Percentiles rank a stretch among this genome's conserved stretches.
These are phyloP conservation scores for Pythium chondricola DNA, from an alignment of 352 stramenopile genomes.

Conservation along the genomic window DNA sequence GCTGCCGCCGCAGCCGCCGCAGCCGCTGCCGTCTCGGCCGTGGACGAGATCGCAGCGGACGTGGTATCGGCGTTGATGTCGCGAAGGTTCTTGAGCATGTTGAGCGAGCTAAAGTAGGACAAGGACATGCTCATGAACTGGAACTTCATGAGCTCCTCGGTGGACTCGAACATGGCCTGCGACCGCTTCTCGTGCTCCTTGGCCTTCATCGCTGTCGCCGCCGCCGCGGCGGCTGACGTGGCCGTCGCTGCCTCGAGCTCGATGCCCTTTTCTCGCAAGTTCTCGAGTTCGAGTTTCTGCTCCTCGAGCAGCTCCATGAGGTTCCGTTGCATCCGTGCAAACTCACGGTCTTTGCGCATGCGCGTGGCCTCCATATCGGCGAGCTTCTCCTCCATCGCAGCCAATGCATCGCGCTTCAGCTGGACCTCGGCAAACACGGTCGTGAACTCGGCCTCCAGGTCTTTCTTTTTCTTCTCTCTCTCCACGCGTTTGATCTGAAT, in stretches of 20 bases:
- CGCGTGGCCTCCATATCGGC: constrained; percentile 91
- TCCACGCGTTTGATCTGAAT: constrained; percentile 91
- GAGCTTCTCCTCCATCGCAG: constrained; percentile 79
- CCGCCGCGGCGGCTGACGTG: constrained; percentile 86
- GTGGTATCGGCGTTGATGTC: constrained; percentile 94
- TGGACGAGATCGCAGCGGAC: constrained; percentile 75
- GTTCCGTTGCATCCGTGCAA: constrained; percentile 88
- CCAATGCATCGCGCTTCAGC: constrained; percentile 77
- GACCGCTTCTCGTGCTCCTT: constrained; percentile 88
- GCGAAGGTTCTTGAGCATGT: constrained; percentile 92
- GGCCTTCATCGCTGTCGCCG: constrained; percentile 85
- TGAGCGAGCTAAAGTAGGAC: constrained; percentile 93
- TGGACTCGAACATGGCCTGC: constrained; percentile 90
- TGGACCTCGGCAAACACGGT: constrained; percentile 88
- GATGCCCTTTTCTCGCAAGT: constrained; percentile 86
- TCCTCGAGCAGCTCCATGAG: constrained; percentile 92
- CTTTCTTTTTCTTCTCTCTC: constrained; percentile 87
- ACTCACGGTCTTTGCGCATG: constrained; percentile 91
- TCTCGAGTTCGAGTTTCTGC: constrained; percentile 91
- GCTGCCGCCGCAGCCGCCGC: constrained; percentile 81
- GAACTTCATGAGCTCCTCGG: constrained; percentile 95
- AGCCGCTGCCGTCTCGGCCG: constrained; percentile 82
- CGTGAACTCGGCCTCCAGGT: constrained; percentile 90
- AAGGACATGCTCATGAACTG: constrained; percentile 96
- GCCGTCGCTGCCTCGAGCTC: constrained; percentile 89